Conservation (phyloP, 805 yeast genomes). For the Candida hungchunana region DNA sequence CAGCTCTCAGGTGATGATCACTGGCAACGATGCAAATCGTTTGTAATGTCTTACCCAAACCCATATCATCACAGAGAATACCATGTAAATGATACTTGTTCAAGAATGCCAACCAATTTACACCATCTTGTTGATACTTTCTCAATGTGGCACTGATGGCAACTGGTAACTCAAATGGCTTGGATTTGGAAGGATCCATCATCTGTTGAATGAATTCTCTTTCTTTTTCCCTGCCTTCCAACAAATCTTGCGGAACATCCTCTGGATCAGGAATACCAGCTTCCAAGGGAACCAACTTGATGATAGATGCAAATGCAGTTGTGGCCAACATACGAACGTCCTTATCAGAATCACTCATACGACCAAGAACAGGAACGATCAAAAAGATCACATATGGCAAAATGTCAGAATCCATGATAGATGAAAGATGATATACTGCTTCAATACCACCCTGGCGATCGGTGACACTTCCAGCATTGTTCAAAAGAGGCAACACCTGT, state of each 20-base stretch:
- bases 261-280: conserved; percentile 96
- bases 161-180: conserved; percentile 85
- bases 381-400: conserved; percentile 92
- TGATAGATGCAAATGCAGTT: conserved; percentile 93
- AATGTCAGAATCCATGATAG: conserved; percentile 81
- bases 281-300: conserved; percentile 92
- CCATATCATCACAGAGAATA: conserved; percentile 98
- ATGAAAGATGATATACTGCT: conserved; percentile 78
- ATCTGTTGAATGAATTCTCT: conserved; percentile 93
- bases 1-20: conserved; percentile 83
- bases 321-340: conserved; percentile 91
- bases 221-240: conserved; percentile 88
- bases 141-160: conserved; percentile 89
- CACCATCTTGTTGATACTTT: conserved; percentile 97
- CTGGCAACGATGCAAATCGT: conserved; percentile 96
- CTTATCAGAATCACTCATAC: conserved; percentile 93
- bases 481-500: conserved; percentile 71
- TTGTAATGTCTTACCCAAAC: conserved; percentile 94
- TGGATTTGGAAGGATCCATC: conserved; percentile 93
- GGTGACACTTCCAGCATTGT: conserved; percentile 62
- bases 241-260: conserved; percentile 78
- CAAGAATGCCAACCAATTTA: conserved; percentile 94
- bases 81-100: conserved; percentile 96
- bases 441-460: conserved; percentile 95
- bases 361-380: conserved; percentile 92